Conservation (phyloP, 805 yeast species). For the Candida insectorum region DNA sequence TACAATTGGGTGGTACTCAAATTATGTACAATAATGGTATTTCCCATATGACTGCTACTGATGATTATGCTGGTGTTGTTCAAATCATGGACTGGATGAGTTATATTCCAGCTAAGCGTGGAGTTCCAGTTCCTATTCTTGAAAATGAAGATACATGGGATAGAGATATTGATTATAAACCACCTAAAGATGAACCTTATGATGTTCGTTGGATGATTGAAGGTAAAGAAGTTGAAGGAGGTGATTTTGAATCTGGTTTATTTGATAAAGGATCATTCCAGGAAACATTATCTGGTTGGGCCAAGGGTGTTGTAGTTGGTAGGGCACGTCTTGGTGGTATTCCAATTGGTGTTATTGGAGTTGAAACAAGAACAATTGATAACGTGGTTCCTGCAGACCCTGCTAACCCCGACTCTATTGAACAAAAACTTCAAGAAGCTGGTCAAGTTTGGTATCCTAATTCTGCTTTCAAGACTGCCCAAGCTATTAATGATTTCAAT, state of each 20-base stretch:
- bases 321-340: conserved; percentile 99
- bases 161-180: conserved; percentile 81
- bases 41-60: conserved; percentile 94
- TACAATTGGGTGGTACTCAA: conserved; percentile 98
- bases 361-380: conserved; percentile 87
- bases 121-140: conserved; percentile 85
- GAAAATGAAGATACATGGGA: conserved; percentile 88
- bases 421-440: conserved; percentile 84
- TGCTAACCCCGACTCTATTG: conserved; percentile 94
- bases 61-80: conserved; percentile 94
- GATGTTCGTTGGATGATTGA: conserved; percentile 95
- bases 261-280: conserved; percentile 92
- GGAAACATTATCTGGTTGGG: conserved; percentile 98
- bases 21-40: conserved; percentile 99
- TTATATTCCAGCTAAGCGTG: conserved; percentile 87
- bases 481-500: conserved; percentile 96
- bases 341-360: conserved; percentile 97
- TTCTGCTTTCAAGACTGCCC: conserved; percentile 98
- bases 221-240: conserved; percentile 70
- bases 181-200: conserved; percentile 67
- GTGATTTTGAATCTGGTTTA: conserved; percentile 78
- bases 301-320: conserved; percentile 97
- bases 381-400: conserved; percentile 96
- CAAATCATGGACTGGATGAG: conserved; percentile 95
- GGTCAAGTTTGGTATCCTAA: conserved; percentile 99